These are phyloP conservation scores for Amaranthus cruentus DNA, from an alignment of 148 eudicot species.

Conservation along the genomic window DNA sequence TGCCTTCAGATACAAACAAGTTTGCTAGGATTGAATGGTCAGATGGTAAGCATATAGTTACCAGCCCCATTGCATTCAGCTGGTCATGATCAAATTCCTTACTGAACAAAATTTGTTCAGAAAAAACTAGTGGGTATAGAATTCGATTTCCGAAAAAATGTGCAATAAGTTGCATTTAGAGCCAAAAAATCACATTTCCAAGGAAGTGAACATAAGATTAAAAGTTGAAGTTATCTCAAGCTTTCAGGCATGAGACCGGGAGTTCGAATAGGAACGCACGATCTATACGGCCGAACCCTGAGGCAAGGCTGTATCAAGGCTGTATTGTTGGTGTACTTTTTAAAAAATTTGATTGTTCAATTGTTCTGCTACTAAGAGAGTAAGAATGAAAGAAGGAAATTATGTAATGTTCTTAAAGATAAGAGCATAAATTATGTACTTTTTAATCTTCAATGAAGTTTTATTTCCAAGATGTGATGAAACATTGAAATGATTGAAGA, in stretches of 20 bases:
- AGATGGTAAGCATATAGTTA: constrained; percentile 76
- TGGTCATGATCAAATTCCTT: constrained; percentile 37
- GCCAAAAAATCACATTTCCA: not conserved
- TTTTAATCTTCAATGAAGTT: constrained; percentile 16
- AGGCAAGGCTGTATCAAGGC: not conserved
- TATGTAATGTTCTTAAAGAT: constrained; percentile 4
- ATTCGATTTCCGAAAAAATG: not conserved
- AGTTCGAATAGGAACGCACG: not conserved
- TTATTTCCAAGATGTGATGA: constrained; percentile 3
- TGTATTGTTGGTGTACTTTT: not conserved
- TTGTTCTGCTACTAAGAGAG: not conserved
- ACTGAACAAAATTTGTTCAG: not conserved
- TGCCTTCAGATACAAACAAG: constrained; percentile 41
- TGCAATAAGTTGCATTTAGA: constrained; percentile 1
- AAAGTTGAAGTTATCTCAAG: not conserved
- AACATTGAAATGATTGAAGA: not conserved
- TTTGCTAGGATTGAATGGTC: constrained; percentile 82
- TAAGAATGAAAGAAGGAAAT: not conserved
- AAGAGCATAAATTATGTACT: constrained; percentile 14
- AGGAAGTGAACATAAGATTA: constrained; percentile 14
- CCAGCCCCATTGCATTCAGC: constrained; percentile 73
- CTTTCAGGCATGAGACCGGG: not conserved
- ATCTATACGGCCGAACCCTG: not conserved
- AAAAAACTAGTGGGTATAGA: constrained; percentile 1
- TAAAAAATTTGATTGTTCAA: not conserved